Base-by-base conservation (phyloP, 2,329 filamentous ascomycete genomes). In the Penicillium brasilianum region DNA sequence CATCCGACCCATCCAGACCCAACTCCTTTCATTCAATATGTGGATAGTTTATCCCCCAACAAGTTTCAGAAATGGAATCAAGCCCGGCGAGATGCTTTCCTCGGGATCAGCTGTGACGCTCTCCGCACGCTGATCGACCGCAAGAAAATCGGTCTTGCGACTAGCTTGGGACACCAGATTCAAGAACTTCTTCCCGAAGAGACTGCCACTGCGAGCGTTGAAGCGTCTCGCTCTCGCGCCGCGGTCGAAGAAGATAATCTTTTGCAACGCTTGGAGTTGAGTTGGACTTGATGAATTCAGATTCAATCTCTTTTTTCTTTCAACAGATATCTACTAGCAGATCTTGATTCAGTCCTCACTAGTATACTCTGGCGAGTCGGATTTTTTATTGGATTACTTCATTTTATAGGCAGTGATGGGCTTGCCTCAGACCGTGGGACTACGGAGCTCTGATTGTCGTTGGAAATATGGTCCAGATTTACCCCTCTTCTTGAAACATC, bases 1-100 rank as follows among this genome's bases (percentile, higher is more conserved):
- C 77, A 80, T 60, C 79, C 79, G 2, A 71, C 69, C 6, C 54
- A 71, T 22, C 78, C 78, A 9, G 70, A 74, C 41, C 62, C 74
- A 3, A 57, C 59, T 8, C 72, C 71, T 6, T 71, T 78, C 37
- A 58, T 78, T n/a, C 52, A 66, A 13, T 72, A 72, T 55, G 65
- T 72, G 39, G 67, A 70, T 48, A 56, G 34, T 5, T 43, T 73
- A 18, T 66, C 72, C 25, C 61, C 66, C 8, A 55, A 55, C 22
- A 61, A 64, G 18, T 59, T 71, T 20, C 62, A 66, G 20, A 49
- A 58, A 9, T 71, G 63, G 65, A 60, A 60, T 32, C 58, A 68
- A 14, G 30, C 39, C 18, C 63, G 69, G 22, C 71, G 70, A 20
- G 74, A 73, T 55, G 62, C 65, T 36, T 68, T 78, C 46, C 67